These are phyloP conservation scores for Lachnellula arida DNA, from an alignment of 2,329 filamentous ascomycete genomes.

Conservation along the genomic window DNA sequence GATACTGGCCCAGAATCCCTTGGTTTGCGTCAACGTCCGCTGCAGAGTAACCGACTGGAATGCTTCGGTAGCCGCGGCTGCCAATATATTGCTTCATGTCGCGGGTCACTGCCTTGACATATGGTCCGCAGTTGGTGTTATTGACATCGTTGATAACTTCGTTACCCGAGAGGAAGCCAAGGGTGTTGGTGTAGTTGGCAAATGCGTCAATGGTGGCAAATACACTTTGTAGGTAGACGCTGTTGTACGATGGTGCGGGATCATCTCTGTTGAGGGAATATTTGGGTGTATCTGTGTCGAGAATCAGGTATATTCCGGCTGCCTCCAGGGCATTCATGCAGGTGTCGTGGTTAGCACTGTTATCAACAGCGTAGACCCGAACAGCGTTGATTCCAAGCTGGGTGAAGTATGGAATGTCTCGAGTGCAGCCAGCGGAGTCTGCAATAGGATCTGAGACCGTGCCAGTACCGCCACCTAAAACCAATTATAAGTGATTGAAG, in stretches of 20 bases:
- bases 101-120: constrained; percentile 54
- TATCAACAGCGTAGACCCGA: constrained; percentile 70
- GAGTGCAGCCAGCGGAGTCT: constrained; percentile 53
- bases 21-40: constrained; percentile 67
- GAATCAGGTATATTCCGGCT: constrained; percentile 68
- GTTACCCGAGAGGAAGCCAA: constrained; percentile 59
- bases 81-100: constrained; percentile 52
- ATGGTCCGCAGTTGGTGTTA: constrained; percentile 48
- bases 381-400: constrained; percentile 67
- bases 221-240: constrained; percentile 64
- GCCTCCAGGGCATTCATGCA: constrained; percentile 64
- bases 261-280: constrained; percentile 63
- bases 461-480: constrained; percentile 34
- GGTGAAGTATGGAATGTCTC: constrained; percentile 63
- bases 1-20: constrained; percentile 63
- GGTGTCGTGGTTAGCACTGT: constrained; percentile 60
- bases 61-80: constrained; percentile 41
- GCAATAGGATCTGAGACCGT: constrained; percentile 62
- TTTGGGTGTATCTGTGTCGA: constrained; percentile 66
- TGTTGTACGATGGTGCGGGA: constrained; percentile 61
- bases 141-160: constrained; percentile 53
- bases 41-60: constrained; percentile 56
- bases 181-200: constrained; percentile 61
- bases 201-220: constrained; percentile 69
- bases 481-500: neutral